Evolutionary conservation across 345 rosid genomes (phyloP).

Genomic region (Balakata baccata): DNA sequence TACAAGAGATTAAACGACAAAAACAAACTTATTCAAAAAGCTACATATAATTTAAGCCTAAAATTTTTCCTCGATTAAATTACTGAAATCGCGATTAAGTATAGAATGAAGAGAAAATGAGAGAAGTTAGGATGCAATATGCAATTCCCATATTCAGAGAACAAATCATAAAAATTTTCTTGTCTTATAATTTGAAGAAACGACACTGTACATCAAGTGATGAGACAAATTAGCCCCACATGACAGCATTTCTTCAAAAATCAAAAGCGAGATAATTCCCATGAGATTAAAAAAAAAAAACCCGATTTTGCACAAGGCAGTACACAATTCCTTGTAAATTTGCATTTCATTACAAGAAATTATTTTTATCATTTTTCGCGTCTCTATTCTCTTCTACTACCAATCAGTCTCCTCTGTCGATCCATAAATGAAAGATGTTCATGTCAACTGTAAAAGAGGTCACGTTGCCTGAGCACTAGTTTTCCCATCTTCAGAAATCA

Average conservation of each 20-base stretch:
- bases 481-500: conserved; percentile 12
- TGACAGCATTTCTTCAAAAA: background rate
- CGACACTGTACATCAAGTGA: too few species aligned
- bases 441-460: conserved; percentile 9
- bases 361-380: conserved; percentile 9
- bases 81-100: too few species aligned
- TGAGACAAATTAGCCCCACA: too few species aligned
- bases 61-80: too few species aligned
- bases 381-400: background rate
- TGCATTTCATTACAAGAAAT: conserved; percentile 6
- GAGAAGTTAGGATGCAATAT: too few species aligned
- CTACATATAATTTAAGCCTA: too few species aligned
- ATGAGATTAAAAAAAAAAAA: background rate
- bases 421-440: background rate
- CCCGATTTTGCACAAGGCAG: background rate
- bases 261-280: background rate
- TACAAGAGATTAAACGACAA: too few species aligned
- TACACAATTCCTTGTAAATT: background rate
- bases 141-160: too few species aligned
- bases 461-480: conserved; percentile 8
- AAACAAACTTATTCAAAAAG: too few species aligned
- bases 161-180: too few species aligned
- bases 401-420: conserved; percentile 9
- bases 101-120: too few species aligned
- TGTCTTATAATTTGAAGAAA: too few species aligned